A percentile compares a stretch with the other conserved stretches of the same genome.
Conservation (phyloP, 2,329 filamentous ascomycete genomes). For the Aureobasidium sp. region DNA sequence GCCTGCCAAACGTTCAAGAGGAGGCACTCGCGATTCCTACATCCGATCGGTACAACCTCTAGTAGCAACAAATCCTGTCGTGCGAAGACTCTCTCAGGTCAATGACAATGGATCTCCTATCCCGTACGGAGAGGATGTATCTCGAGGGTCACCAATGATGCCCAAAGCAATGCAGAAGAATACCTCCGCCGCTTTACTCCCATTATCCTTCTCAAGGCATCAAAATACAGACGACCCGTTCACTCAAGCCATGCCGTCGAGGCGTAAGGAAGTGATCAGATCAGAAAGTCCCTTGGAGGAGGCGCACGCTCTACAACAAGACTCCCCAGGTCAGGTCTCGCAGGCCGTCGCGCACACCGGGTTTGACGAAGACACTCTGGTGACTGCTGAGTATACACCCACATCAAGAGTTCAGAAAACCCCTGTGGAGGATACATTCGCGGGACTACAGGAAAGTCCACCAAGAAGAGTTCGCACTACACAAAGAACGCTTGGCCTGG, state of each 20-base stretch:
- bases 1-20: neutral
- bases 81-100: constrained; percentile 11
- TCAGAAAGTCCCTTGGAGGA: neutral
- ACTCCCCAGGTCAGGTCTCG: neutral
- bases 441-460: neutral
- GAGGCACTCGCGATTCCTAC: too few relatives aligned
- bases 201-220: too few relatives aligned
- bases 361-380: neutral
- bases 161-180: neutral
- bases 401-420: too few relatives aligned
- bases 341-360: neutral
- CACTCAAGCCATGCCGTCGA: neutral
- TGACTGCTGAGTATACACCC: neutral
- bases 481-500: neutral
- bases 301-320: neutral
- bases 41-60: too few relatives aligned
- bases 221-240: neutral
- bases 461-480: neutral
- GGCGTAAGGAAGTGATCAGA: neutral
- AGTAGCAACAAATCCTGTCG: neutral
- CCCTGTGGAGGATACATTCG: neutral
- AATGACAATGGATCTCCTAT: constrained; percentile 5
- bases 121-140: neutral
- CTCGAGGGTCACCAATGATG: neutral
- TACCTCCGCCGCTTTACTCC: neutral